Percentiles rank a stretch among this genome's conserved stretches.
Conservation (phyloP, 176 grass and related monocot genomes). For the Musa itinerans region DNA sequence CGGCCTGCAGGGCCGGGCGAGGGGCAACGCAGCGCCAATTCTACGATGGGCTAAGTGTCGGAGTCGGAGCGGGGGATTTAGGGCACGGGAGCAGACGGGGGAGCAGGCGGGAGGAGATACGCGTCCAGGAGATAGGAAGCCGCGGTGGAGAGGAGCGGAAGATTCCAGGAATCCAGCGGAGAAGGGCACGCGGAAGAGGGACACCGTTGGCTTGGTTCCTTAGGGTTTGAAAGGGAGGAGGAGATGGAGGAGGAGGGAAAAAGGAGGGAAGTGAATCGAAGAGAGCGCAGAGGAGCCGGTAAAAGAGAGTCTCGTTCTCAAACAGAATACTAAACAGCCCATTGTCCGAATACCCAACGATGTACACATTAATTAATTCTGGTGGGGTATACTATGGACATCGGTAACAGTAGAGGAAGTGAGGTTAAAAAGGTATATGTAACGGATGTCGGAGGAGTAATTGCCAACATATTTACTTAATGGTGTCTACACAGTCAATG, state of each 20-base stretch:
- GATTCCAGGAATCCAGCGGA: not conserved
- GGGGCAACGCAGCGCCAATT: not conserved
- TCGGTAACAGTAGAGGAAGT: too few relatives aligned
- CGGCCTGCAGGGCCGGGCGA: too few relatives aligned
- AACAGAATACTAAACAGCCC: too few relatives aligned
- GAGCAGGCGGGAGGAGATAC: not conserved
- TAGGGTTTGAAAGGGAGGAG: conserved; percentile 3
- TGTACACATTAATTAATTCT: too few relatives aligned
- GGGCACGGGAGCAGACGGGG: not conserved
- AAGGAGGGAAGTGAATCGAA: conserved; percentile 2
- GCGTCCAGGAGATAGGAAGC: not conserved
- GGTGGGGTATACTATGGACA: too few relatives aligned
- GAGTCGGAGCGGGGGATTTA: not conserved
- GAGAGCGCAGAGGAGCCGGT: not conserved
- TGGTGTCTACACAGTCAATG: too few relatives aligned
- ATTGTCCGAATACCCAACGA: too few relatives aligned
- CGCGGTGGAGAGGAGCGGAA: not conserved
- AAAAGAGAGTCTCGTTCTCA: too few relatives aligned
- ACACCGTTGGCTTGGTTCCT: not conserved
- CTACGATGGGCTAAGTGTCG: not conserved
- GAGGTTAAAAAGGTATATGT: too few relatives aligned
- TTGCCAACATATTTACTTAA: too few relatives aligned
- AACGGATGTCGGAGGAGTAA: too few relatives aligned
- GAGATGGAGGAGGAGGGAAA: not conserved
- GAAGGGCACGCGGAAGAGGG: not conserved